Percentiles rank a stretch among this genome's conserved stretches.
phyloP scores from a whole-genome alignment of 2,329 filamentous ascomycete species.

The Parastagonospora avenae region DNA sequence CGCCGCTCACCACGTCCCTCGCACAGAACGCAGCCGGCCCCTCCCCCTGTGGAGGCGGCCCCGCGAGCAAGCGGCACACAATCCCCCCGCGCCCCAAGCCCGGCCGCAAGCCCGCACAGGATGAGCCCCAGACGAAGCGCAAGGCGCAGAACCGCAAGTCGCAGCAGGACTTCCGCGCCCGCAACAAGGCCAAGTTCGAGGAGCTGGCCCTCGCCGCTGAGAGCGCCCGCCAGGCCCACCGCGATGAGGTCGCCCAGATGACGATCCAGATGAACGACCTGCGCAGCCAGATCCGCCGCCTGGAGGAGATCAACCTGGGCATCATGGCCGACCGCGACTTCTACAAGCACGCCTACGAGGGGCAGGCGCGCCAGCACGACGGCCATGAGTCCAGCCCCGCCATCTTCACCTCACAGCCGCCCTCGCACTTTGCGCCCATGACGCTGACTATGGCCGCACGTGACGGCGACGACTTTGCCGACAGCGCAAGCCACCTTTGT shows the following conservation, averaged over 20 bases:
- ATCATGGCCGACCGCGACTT: slow-evolving; percentile 11
- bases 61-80: slow-evolving; percentile 44
- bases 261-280: slow-evolving; percentile 15
- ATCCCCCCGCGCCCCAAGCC: slow-evolving; percentile 62
- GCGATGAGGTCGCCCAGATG: slow-evolving; percentile 16
- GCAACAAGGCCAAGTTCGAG: slow-evolving; percentile 81
- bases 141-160: slow-evolving; percentile 94
- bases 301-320: slow-evolving; percentile 13
- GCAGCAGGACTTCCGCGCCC: slow-evolving; percentile 87
- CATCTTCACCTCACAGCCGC: background rate
- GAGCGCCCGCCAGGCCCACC: slow-evolving; percentile 17
- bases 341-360: background rate
- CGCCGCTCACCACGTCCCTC: slow-evolving; percentile 34
- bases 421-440: slow-evolving; percentile 1
- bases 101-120: slow-evolving; percentile 89
- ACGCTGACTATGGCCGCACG: background rate
- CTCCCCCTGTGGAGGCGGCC: slow-evolving; percentile 43
- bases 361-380: background rate
- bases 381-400: background rate
- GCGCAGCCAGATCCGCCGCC: slow-evolving; percentile 4
- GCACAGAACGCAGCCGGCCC: slow-evolving; percentile 23
- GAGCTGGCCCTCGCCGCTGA: slow-evolving; percentile 59
- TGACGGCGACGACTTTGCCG: background rate
- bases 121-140: slow-evolving; percentile 89
- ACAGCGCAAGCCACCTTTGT: background rate